Evolutionary conservation across 768 basidiomycete species (phyloP).

Genomic region (Termitomyces sp.): DNA sequence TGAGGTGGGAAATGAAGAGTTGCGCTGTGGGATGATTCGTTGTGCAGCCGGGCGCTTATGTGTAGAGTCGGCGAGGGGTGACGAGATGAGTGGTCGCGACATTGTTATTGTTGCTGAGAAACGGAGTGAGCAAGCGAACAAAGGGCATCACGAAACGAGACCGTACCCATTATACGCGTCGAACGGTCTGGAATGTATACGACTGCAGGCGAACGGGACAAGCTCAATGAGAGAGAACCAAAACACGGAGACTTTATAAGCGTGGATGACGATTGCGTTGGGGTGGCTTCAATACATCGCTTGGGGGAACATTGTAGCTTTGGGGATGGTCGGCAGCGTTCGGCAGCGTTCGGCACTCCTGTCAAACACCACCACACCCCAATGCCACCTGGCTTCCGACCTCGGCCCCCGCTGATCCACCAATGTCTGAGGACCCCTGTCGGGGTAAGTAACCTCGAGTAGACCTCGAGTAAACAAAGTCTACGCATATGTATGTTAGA

Average conservation of each 20-base stretch:
- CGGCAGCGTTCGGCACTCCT: slow-evolving; percentile 12
- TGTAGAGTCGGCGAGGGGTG: slow-evolving; percentile 51
- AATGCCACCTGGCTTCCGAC: background rate
- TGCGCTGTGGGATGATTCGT: slow-evolving; percentile 36
- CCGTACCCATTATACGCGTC: slow-evolving; percentile 32
- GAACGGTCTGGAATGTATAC: slow-evolving; percentile 3
- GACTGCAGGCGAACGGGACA: background rate
- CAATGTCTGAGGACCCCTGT: background rate
- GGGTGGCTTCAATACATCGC: slow-evolving; percentile 12
- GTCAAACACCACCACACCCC: slow-evolving; percentile 8
- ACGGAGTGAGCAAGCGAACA: slow-evolving; percentile 1
- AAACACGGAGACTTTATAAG: slow-evolving; percentile 23
- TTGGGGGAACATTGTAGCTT: slow-evolving; percentile 13
- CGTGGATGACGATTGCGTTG: slow-evolving; percentile 12
- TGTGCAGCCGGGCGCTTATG: slow-evolving; percentile 21
- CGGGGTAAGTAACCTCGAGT: slow-evolving; percentile 5
- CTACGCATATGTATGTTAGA: too few relatives aligned
- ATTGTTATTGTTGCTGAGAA: slow-evolving; percentile 37
- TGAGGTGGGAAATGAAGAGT: slow-evolving; percentile 59
- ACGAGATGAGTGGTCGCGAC: slow-evolving; percentile 51
- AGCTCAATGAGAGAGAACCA: slow-evolving; percentile 1
- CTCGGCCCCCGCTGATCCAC: background rate
- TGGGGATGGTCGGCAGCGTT: slow-evolving; percentile 9
- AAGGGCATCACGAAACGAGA: background rate
- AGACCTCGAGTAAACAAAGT: background rate